Evolutionary conservation across 305 asterid genomes (phyloP), one percentile per base, ranked within the genome.

Genomic region (Plantago coronopus): DNA sequence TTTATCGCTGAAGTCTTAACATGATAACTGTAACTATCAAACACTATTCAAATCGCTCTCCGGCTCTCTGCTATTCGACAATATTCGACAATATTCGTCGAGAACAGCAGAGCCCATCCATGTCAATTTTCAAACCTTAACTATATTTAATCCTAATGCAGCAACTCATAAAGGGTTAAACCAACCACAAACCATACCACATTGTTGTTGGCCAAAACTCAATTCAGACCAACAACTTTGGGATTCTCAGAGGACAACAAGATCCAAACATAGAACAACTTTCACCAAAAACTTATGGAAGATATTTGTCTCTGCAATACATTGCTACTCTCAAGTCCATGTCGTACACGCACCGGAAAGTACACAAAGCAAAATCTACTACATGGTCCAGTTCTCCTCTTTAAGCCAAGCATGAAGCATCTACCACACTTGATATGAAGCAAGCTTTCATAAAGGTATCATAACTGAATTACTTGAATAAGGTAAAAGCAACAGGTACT

Each of bases 361-460:
- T 23, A 48, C 51, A 40, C 21, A 20, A 20, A 58, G 22, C 12
- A 7, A 34, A 58, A 49, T 12, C 23, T n/a, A 43, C 63, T 13
- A 58, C 40, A 34, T 34, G 40, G 40, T 34, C 40, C 40, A 34
- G 40, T n/a, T 58, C 3, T 16, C 50, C 63, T 42, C 48, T 58
- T 58, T 45, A 4, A 23, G 27, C 37, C 57, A 50, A 50, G 37
- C 17, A 50, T 50, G 37, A 50, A 50, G 37, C 17, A 50, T 50
- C 57, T 12, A 50, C 17, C 9, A 50, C 34, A 50, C 57, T 50
- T 31, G 23, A n/a, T 50, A 3, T 50, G 23, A 29, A 49, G 44
- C 25, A 60, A 45, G 44, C 43, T 45, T 60, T 60, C 21, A 19
- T 8, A 44, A 43, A 21, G 43, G 54, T 42, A 60, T 45, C 16